These are phyloP conservation scores for Oryza brachyantha DNA, from an alignment of 176 grass and related monocot genomes.

Conservation along the genomic window DNA sequence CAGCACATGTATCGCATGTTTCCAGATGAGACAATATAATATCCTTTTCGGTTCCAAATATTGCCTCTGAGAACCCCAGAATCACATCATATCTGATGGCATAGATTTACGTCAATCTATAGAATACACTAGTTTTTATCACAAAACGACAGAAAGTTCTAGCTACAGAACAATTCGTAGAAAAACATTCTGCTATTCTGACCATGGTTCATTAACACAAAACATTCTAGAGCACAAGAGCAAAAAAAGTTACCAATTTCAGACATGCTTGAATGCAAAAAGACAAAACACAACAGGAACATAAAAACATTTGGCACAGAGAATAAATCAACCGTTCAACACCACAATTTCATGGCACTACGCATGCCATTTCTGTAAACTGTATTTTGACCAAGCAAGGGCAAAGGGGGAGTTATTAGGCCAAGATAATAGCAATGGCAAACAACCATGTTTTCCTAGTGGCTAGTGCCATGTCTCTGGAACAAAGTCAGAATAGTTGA, in stretches of 20 bases:
- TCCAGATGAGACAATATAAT: slow-evolving; percentile 96
- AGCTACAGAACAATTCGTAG: background rate
- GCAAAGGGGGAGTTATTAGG: background rate
- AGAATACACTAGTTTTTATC: slow-evolving; percentile 25
- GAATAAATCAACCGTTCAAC: background rate
- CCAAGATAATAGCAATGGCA: background rate
- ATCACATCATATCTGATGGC: slow-evolving; percentile 80
- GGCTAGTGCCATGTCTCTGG: background rate
- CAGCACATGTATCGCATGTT: slow-evolving; percentile 81
- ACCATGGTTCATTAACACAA: background rate
- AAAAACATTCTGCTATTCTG: background rate
- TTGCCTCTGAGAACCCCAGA: slow-evolving; percentile 84
- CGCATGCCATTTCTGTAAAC: background rate
- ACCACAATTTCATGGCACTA: slow-evolving; percentile 6
- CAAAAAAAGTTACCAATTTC: slow-evolving; percentile 1
- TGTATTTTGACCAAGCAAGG: background rate
- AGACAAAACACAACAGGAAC: background rate
- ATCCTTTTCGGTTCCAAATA: slow-evolving; percentile 97
- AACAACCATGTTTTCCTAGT: background rate
- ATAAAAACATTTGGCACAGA: background rate
- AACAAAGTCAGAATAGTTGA: background rate
- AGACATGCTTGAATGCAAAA: background rate
- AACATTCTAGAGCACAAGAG: background rate
- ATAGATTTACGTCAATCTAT: slow-evolving; percentile 35
- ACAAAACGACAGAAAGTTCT: background rate